A percentile compares a stretch with the other conserved stretches of the same genome.
Evolutionary conservation across 2,329 filamentous ascomycete species (phyloP).

Genomic region (Grosmannia penicillata): DNA sequence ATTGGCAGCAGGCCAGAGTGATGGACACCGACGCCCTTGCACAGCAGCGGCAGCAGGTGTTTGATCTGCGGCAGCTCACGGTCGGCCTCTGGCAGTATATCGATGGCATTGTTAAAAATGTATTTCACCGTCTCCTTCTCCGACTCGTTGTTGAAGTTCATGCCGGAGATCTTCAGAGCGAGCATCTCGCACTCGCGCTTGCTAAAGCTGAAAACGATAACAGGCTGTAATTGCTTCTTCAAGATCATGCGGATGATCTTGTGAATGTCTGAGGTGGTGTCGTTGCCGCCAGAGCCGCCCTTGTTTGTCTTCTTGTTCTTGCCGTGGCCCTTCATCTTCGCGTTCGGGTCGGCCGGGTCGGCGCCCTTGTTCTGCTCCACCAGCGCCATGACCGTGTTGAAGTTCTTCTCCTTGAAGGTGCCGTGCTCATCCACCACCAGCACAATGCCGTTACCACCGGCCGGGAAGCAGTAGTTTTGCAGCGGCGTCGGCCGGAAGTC

Average conservation of each 20-base stretch:
- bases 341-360: constrained; percentile 64
- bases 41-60: constrained; percentile 75
- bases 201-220: constrained; percentile 99
- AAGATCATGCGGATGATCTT: constrained; percentile 99
- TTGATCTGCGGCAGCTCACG: constrained; percentile 77
- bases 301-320: constrained; percentile 89
- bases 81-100: constrained; percentile 84
- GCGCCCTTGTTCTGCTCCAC: constrained; percentile 80
- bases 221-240: constrained; percentile 90
- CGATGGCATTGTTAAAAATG: constrained; percentile 86
- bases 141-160: constrained; percentile 91
- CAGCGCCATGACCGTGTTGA: constrained; percentile 85
- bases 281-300: constrained; percentile 53
- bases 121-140: constrained; percentile 90
- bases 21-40: constrained; percentile 90
- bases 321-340: constrained; percentile 71
- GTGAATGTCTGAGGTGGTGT: constrained; percentile 67
- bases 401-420: constrained; percentile 91
- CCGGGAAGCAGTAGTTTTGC: constrained; percentile 95
- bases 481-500: constrained; percentile 94
- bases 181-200: constrained; percentile 91
- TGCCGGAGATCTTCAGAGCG: constrained; percentile 70
- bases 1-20: constrained; percentile 92
- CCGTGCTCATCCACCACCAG: constrained; percentile 95
- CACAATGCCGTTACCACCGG: constrained; percentile 83